These are phyloP conservation scores for Ramalina intermedia DNA, from an alignment of 495 filamentous ascomycete species.

Conservation along the genomic window DNA sequence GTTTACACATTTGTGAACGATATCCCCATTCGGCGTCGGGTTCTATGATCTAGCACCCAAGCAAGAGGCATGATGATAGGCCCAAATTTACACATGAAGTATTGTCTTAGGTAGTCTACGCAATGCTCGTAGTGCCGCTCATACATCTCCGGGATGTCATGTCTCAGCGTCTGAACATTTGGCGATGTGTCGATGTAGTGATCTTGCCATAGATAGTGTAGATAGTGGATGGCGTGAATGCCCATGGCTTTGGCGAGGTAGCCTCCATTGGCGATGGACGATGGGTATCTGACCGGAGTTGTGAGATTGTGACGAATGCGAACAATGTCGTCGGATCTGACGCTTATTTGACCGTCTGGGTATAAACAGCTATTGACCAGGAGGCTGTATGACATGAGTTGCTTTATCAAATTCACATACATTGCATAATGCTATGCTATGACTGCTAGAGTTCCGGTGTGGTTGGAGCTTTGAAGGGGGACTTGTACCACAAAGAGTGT, in stretches of 20 bases:
- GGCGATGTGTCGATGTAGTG: background rate
- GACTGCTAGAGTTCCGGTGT: conserved; percentile 1
- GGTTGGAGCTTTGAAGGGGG: conserved; percentile 4
- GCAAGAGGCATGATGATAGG: conserved; percentile 13
- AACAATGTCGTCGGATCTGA: background rate
- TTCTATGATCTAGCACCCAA: conserved; percentile 18
- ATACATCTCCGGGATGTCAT: conserved; percentile 16
- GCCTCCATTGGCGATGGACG: background rate
- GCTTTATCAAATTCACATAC: background rate
- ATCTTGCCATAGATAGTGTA: conserved; percentile 12
- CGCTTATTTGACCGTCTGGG: background rate
- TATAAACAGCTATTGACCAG: background rate
- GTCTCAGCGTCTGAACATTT: background rate
- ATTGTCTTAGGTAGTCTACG: conserved; percentile 16
- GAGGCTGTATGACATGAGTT: background rate
- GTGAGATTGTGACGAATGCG: background rate
- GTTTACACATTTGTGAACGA: conserved; percentile 21
- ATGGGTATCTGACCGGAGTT: background rate
- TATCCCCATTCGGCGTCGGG: conserved; percentile 16
- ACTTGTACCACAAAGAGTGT: conserved; percentile 3
- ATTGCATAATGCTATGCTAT: conserved; percentile 4
- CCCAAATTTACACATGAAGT: conserved; percentile 21
- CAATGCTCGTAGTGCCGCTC: conserved; percentile 23
- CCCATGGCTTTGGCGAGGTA: conserved; percentile 5
- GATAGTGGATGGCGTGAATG: conserved; percentile 1